These are phyloP conservation scores for Leccinum uliginosum DNA, from an alignment of 768 basidiomycete species.

Conservation along the genomic window DNA sequence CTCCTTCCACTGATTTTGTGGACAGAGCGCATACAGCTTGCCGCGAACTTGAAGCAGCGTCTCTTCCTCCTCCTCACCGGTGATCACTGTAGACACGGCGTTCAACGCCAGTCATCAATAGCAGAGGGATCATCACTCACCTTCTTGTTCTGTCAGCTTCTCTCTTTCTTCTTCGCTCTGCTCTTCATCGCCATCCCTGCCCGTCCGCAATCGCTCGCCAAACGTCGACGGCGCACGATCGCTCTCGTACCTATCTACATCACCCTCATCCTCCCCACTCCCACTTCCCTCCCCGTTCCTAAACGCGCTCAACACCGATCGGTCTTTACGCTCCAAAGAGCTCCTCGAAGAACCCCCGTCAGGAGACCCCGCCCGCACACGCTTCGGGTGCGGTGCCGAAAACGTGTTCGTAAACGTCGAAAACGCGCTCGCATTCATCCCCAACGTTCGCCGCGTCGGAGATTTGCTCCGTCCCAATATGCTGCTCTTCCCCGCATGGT, in stretches of 20 bases:
- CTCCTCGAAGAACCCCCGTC: constrained; percentile 39
- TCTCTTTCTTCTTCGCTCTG: constrained; percentile 39
- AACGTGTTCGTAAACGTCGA: constrained; percentile 52
- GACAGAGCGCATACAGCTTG: constrained; percentile 61
- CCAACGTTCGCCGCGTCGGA: constrained; percentile 42
- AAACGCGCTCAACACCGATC: constrained; percentile 22
- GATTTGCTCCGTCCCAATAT: constrained; percentile 46
- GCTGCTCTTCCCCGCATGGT: constrained; percentile 17
- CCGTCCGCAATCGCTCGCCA: constrained; percentile 63
- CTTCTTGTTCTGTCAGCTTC: constrained; percentile 62
- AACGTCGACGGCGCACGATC: constrained; percentile 41
- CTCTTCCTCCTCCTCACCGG: constrained; percentile 81
- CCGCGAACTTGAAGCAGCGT: constrained; percentile 74
- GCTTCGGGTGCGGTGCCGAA: constrained; percentile 44
- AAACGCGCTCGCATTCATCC: constrained; percentile 50
- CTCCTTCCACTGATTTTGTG: constrained; percentile 69
- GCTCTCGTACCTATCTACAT: constrained; percentile 29
- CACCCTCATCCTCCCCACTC: constrained; percentile 42
- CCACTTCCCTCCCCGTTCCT: constrained; percentile 37
- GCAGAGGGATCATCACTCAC: constrained; percentile 33
- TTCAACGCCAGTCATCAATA: background rate
- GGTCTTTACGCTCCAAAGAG: constrained; percentile 39
- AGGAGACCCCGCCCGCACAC: constrained; percentile 50
- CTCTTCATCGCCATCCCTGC: constrained; percentile 55
- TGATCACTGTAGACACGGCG: constrained; percentile 44